Evolutionary conservation across 345 rosid species (phyloP).

Genomic region (Adansonia digitata): DNA sequence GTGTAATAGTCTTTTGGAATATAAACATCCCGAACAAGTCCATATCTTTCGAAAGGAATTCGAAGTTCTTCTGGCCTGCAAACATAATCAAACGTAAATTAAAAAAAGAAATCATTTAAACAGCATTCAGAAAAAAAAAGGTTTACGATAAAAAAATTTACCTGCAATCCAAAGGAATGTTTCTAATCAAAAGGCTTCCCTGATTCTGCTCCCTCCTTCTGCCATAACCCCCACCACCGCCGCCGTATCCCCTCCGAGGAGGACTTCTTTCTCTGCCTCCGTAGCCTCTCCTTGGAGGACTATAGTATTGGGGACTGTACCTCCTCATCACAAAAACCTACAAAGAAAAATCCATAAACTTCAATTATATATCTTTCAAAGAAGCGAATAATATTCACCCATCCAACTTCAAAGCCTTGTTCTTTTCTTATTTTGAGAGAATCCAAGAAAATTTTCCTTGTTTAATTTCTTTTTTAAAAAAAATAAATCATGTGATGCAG

Average conservation of each 20-base stretch:
- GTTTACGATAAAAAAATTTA: conserved; percentile 11
- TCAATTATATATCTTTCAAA: neutral
- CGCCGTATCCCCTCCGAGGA: conserved; percentile 54
- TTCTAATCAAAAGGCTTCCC: conserved; percentile 90
- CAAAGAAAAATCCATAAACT: neutral
- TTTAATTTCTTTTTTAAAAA: neutral
- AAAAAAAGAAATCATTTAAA: conserved; percentile 1
- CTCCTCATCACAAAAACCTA: conserved; percentile 60
- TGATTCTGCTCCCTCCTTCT: conserved; percentile 66
- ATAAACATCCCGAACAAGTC: conserved; percentile 84
- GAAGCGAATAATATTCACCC: neutral
- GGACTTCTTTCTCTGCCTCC: conserved; percentile 76
- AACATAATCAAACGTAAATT: neutral
- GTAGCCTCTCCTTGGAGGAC: conserved; percentile 92
- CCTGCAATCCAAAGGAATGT: conserved; percentile 96
- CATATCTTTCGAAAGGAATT: conserved; percentile 79
- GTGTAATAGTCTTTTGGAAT: conserved; percentile 86
- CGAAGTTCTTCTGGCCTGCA: conserved; percentile 89
- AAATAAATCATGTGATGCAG: neutral
- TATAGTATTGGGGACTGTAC: conserved; percentile 70
- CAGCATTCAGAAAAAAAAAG: neutral
- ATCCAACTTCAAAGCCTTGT: neutral
- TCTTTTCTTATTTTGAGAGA: neutral
- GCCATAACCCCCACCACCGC: conserved; percentile 56
- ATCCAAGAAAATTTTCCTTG: neutral